Conservation (phyloP, 2,329 filamentous ascomycete genomes). For the Monosporascus sp. region DNA sequence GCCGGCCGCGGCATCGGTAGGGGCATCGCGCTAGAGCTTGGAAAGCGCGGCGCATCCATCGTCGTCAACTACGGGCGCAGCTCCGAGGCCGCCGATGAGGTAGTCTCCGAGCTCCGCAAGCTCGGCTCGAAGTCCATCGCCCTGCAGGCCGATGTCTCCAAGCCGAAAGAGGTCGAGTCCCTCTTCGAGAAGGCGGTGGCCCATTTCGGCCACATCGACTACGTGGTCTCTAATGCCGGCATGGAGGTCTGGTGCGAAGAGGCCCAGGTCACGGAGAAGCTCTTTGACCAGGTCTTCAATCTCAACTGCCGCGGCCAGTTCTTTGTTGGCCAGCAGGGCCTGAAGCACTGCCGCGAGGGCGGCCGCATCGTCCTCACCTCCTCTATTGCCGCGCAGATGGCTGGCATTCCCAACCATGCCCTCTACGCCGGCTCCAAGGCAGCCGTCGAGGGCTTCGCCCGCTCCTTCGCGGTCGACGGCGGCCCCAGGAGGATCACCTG, state of each 20-base stretch:
- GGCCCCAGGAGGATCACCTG: constrained; percentile 63
- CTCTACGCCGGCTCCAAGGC: constrained; percentile 69
- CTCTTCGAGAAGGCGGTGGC: constrained; percentile 62
- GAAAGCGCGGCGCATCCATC: constrained; percentile 57
- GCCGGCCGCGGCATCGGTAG: constrained; percentile 61
- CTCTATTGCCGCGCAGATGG: constrained; percentile 61
- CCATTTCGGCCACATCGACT: constrained; percentile 65
- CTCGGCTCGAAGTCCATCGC: constrained; percentile 54
- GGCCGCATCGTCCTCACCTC: constrained; percentile 70
- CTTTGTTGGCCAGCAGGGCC: constrained; percentile 71
- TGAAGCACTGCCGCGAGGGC: constrained; percentile 63
- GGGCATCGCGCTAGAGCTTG: constrained; percentile 63
- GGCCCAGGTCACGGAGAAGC: constrained; percentile 63
- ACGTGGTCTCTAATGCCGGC: constrained; percentile 67
- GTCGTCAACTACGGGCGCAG: constrained; percentile 64
- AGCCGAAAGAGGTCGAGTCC: constrained; percentile 50
- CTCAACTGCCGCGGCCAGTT: constrained; percentile 69
- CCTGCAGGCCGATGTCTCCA: constrained; percentile 61
- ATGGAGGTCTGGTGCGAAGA: constrained; percentile 68
- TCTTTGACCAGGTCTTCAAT: constrained; percentile 68
- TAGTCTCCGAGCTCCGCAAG: constrained; percentile 49
- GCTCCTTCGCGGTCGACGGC: constrained; percentile 67
- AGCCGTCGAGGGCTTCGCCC: constrained; percentile 67
- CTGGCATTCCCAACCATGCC: constrained; percentile 64
- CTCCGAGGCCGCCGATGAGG: constrained; percentile 46